phyloP scores from a whole-genome alignment of 73 alveolate species.

The Uronychia binucleata region DNA sequence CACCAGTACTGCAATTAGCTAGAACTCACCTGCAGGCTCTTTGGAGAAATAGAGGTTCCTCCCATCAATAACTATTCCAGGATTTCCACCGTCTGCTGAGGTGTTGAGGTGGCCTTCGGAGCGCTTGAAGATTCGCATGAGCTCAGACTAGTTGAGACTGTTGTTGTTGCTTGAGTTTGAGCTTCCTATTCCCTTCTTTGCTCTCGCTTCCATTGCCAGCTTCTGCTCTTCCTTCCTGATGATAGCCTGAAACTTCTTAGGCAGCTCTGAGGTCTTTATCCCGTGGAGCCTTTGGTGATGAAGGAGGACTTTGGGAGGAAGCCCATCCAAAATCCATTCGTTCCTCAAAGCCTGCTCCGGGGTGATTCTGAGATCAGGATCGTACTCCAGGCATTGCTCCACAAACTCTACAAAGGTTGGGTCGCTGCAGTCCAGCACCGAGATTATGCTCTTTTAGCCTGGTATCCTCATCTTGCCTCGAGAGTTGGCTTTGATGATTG shows the following conservation, averaged over 20 bases:
- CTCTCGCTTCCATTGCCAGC: neutral
- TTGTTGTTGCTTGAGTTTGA: neutral
- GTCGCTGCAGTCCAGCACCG: constrained; percentile 46
- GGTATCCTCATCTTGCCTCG: constrained; percentile 70
- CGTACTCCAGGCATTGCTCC: constrained; percentile 50
- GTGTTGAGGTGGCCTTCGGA: neutral
- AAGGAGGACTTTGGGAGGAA: constrained; percentile 57
- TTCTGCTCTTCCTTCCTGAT: neutral
- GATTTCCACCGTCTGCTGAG: neutral
- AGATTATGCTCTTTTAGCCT: constrained; percentile 31
- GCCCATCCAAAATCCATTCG: constrained; percentile 63
- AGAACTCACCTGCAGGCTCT: neutral
- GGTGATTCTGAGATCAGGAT: constrained; percentile 63
- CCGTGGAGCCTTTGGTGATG: constrained; percentile 58
- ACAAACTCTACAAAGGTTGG: constrained; percentile 59
- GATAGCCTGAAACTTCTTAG: constrained; percentile 7
- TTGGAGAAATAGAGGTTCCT: neutral
- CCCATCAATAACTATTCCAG: neutral
- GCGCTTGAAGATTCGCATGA: neutral
- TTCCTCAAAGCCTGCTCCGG: constrained; percentile 64
- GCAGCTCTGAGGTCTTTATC: constrained; percentile 49
- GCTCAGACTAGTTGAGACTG: neutral
- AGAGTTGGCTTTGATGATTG: constrained; percentile 47
- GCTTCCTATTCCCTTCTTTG: neutral
- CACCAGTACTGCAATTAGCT: neutral